phyloP scores from a whole-genome alignment of 140 eudicot species.

The Artemisia princeps region DNA sequence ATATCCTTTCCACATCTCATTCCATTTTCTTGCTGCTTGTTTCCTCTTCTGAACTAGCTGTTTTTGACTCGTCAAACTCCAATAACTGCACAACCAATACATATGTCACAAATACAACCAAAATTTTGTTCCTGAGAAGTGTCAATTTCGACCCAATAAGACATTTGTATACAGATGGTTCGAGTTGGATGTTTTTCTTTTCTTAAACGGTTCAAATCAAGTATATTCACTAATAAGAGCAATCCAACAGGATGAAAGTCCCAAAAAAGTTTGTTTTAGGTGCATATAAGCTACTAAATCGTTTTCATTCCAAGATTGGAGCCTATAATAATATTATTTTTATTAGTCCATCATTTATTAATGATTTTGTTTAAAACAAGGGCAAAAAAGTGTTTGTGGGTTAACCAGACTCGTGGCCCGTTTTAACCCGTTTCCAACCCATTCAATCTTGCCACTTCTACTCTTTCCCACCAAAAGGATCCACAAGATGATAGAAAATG shows the following conservation, averaged over 20 bases:
- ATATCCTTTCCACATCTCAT: conserved; percentile 23
- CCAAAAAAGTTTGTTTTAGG: no score
- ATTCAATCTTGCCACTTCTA: background rate
- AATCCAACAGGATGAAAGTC: no score
- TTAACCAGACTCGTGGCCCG: background rate
- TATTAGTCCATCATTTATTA: no score
- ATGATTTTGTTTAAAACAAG: background rate
- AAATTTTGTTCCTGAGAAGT: no score
- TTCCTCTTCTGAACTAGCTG: conserved; percentile 29
- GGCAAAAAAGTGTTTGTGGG: background rate
- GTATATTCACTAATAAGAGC: no score
- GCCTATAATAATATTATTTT: no score
- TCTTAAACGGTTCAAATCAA: no score
- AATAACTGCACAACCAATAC: conserved; percentile 39
- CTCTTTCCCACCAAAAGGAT: background rate
- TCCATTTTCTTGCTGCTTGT: conserved; percentile 52
- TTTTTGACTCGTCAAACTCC: conserved; percentile 46
- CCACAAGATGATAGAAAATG: background rate
- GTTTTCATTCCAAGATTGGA: no score
- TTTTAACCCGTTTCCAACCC: background rate
- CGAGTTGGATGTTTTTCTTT: no score
- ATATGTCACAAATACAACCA: conserved; percentile 6
- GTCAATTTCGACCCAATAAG: no score
- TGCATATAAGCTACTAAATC: no score
- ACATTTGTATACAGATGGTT: no score